phyloP scores from a whole-genome alignment of 352 stramenopile genomes.

The Globisporangium mamillatum region DNA sequence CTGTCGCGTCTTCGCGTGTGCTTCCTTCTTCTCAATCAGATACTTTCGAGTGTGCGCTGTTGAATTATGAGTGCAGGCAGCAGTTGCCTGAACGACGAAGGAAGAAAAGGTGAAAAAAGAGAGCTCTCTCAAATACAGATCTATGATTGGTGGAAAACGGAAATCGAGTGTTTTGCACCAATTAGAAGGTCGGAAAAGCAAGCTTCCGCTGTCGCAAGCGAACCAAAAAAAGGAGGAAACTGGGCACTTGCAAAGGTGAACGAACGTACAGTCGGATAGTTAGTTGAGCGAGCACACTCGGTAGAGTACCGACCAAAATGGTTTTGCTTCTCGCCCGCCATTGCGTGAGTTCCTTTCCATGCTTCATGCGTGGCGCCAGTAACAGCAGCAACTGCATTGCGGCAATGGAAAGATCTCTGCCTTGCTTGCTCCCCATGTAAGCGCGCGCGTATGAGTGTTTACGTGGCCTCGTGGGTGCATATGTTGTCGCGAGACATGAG shows the following conservation, averaged over 20 bases:
- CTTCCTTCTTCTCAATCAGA: slow-evolving; percentile 7
- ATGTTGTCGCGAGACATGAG: neutral
- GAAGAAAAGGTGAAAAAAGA: no score
- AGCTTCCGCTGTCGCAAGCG: neutral
- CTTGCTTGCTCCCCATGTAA: no score
- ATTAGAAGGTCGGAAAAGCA: neutral
- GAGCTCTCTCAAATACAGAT: no score
- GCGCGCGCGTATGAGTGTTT: slow-evolving; percentile 5
- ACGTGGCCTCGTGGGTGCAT: neutral
- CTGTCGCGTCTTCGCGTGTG: neutral
- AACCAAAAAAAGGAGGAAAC: slow-evolving; percentile 1
- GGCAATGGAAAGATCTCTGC: slow-evolving; percentile 3
- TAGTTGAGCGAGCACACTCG: no score
- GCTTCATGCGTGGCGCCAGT: slow-evolving; percentile 1
- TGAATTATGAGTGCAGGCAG: neutral
- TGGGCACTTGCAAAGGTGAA: neutral
- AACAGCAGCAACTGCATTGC: neutral
- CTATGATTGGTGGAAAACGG: neutral
- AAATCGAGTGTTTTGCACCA: neutral
- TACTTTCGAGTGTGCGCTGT: neutral
- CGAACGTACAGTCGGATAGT: no score
- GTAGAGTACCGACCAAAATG: no score
- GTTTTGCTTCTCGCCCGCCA: no score
- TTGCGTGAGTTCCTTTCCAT: no score
- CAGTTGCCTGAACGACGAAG: neutral